phyloP scores from a whole-genome alignment of 2,329 filamentous ascomycete species.

The Microdochium trichocladiopsis region DNA sequence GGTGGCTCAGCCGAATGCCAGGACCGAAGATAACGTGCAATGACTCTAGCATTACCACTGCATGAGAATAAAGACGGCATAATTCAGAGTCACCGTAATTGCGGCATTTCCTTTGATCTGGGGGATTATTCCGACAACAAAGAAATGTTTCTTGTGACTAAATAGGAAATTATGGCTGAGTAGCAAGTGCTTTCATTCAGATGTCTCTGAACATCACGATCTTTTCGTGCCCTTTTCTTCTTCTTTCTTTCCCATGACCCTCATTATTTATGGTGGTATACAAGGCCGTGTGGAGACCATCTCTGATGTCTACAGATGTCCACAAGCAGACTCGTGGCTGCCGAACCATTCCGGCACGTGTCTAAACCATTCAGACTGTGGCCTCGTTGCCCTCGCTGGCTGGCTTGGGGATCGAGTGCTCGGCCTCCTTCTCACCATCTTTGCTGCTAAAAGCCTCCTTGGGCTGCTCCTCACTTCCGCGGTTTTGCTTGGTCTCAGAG shows the following conservation, averaged over 20 bases:
- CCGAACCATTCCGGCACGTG: neutral
- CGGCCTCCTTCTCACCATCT: conserved; percentile 52
- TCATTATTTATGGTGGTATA: neutral
- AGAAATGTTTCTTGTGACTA: neutral
- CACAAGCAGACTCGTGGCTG: neutral
- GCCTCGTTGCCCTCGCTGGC: conserved; percentile 58
- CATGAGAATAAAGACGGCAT: too few relatives aligned
- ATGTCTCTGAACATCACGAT: neutral
- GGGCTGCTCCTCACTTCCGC: conserved; percentile 26
- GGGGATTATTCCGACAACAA: neutral
- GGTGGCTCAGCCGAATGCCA: too few relatives aligned
- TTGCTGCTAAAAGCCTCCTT: conserved; percentile 38
- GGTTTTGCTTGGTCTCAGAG: conserved; percentile 44
- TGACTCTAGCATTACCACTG: too few relatives aligned
- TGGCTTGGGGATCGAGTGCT: conserved; percentile 50
- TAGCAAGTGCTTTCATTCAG: neutral
- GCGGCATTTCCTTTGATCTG: too few relatives aligned
- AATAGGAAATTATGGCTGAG: neutral
- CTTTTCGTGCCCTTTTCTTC: neutral
- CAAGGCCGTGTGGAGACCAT: neutral
- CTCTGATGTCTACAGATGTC: neutral
- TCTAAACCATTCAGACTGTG: conserved; percentile 15
- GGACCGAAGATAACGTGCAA: too few relatives aligned
- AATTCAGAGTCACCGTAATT: too few relatives aligned
- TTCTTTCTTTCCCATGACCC: neutral